A percentile compares a stretch with the other conserved stretches of the same genome.
phyloP scores from a whole-genome alignment of 2,329 filamentous ascomycete species.

The Ophiobolus disseminans region DNA sequence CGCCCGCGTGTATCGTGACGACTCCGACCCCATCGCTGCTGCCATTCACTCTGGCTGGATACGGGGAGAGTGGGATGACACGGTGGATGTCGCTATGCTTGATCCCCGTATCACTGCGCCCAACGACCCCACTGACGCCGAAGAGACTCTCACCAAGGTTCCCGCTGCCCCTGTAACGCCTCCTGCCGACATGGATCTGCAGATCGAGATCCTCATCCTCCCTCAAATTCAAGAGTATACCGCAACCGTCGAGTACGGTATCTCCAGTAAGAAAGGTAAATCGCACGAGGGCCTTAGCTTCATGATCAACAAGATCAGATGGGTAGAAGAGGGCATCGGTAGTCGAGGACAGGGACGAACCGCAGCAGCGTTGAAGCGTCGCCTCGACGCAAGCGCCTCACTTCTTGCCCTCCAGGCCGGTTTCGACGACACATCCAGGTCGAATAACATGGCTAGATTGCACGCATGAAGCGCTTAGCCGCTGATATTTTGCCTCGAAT shows the following conservation, averaged over 20 bases:
- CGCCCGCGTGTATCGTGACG: constrained; percentile 92
- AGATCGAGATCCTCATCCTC: constrained; percentile 85
- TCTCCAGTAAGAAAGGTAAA: constrained; percentile 82
- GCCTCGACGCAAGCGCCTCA: constrained; percentile 46
- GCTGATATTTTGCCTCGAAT: constrained; percentile 7
- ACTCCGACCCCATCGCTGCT: constrained; percentile 90
- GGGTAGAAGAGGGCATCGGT: constrained; percentile 75
- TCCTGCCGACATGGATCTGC: constrained; percentile 75
- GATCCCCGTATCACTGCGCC: constrained; percentile 59
- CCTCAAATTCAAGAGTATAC: constrained; percentile 80
- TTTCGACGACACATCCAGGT: constrained; percentile 26
- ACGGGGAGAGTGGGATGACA: constrained; percentile 82
- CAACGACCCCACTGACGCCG: constrained; percentile 51
- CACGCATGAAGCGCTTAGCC: constrained; percentile 31
- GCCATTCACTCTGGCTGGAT: constrained; percentile 95
- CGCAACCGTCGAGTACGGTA: constrained; percentile 76
- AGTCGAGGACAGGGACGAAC: constrained; percentile 48
- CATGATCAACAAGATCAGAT: constrained; percentile 80
- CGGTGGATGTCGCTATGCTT: constrained; percentile 74
- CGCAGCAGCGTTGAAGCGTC: constrained; percentile 45
- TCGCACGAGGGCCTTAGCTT: constrained; percentile 89
- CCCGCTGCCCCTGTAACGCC: constrained; percentile 65
- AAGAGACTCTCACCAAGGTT: constrained; percentile 51
- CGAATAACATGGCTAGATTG: constrained; percentile 38
- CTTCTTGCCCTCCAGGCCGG: constrained; percentile 42